phyloP scores from a whole-genome alignment of 768 basidiomycete species.

The Dentipellis fragilis region DNA sequence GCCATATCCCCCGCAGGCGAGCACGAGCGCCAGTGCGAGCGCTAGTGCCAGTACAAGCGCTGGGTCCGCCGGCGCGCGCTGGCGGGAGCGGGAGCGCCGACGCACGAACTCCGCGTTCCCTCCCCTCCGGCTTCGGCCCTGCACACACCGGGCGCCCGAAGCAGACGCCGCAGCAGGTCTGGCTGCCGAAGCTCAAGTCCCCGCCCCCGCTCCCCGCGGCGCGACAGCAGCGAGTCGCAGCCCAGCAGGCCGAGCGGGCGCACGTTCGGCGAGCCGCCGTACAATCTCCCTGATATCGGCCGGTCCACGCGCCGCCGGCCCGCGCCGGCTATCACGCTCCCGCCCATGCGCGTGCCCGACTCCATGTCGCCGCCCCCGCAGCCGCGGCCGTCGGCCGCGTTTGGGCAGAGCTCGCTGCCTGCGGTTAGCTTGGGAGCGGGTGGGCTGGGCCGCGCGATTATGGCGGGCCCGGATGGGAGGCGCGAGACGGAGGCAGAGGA shows the following conservation, averaged over 20 bases:
- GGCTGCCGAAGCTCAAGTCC: neutral
- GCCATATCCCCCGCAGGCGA: neutral
- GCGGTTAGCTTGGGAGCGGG: neutral
- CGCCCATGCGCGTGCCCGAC: neutral
- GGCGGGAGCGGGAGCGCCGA: too few species aligned
- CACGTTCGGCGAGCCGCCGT: neutral
- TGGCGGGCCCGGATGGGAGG: neutral
- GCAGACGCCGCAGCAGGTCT: too few species aligned
- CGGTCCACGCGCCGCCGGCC: neutral
- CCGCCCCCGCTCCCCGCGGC: neutral
- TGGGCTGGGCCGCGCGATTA: neutral
- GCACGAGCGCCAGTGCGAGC: neutral
- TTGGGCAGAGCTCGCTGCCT: constrained; percentile 11
- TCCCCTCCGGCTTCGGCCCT: too few species aligned
- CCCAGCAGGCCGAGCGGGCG: neutral
- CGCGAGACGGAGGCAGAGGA: neutral
- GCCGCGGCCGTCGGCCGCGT: constrained; percentile 2
- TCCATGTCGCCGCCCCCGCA: neutral
- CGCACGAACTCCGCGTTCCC: too few species aligned
- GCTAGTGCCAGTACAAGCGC: too few species aligned
- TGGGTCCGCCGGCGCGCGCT: too few species aligned
- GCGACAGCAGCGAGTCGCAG: too few species aligned
- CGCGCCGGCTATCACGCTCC: neutral
- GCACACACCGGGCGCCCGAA: too few species aligned
- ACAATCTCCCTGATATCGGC: neutral